phyloP scores from a whole-genome alignment of 768 basidiomycete species.

The Tricholomella constricta region DNA sequence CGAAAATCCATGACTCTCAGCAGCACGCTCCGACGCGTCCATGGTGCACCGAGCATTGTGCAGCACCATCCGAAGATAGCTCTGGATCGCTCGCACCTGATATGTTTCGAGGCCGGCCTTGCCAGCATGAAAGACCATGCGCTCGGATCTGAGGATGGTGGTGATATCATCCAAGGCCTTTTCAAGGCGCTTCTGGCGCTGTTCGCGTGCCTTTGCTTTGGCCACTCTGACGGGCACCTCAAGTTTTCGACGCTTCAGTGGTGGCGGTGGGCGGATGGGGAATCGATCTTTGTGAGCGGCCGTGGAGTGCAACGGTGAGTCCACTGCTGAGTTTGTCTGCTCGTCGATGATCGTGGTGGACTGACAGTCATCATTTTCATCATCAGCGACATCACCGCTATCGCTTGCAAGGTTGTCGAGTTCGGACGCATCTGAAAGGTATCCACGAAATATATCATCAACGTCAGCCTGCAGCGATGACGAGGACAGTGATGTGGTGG shows the following conservation, averaged over 20 bases:
- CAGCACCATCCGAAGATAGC: slow-evolving; percentile 20
- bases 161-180: slow-evolving; percentile 9
- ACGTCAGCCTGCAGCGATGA: too few species aligned
- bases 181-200: neutral
- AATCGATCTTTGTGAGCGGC: too few species aligned
- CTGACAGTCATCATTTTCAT: neutral
- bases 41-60: slow-evolving; percentile 15
- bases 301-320: too few species aligned
- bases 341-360: too few species aligned
- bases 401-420: too few species aligned
- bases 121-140: slow-evolving; percentile 12
- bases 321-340: too few species aligned
- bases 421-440: too few species aligned
- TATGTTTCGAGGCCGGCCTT: slow-evolving; percentile 22
- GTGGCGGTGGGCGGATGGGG: too few species aligned
- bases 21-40: slow-evolving; percentile 23
- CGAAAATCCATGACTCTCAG: slow-evolving; percentile 23
- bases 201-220: neutral
- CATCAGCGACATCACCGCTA: neutral
- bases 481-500: too few species aligned
- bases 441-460: too few species aligned
- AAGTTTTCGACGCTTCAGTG: slow-evolving; percentile 11
- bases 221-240: slow-evolving; percentile 2
- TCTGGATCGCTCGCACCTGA: slow-evolving; percentile 23
- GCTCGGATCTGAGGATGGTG: slow-evolving; percentile 18